Base-by-base conservation (phyloP, 768 basidiomycete genomes). In the Obba rivulosa region DNA sequence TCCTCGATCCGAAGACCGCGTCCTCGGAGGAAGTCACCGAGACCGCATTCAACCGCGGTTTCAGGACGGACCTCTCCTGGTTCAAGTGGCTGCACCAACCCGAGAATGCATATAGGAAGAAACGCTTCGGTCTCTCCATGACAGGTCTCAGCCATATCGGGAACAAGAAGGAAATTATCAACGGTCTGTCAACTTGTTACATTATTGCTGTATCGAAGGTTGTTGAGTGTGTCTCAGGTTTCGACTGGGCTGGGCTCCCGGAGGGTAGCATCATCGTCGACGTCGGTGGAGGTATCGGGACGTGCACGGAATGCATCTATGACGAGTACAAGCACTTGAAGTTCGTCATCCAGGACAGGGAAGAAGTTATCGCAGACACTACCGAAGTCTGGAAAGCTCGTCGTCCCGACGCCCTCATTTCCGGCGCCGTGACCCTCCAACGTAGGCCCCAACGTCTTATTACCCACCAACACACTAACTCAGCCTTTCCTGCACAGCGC, bases 271-370 rank as follows among this genome's bases (percentile, higher is more conserved):
- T 58, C 7, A 46, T 69, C 23, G 60, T 68, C 23, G 68, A 68
- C 44, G 62, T 68, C 11, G 66, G 66, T 2, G 64, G 64, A 2
- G 66, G 65, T 2, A 48, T 66, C 16, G 67, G 67, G 14, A 43
- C 53, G 11, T 50, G 52, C 8, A 47, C 59, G 1, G 37, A 66
- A 20, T 45, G 49, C 2, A 50, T 69, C 11, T 58, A 60, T 10
- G 25, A 54, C 23, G 44, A 28, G 0, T 39, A 55, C 18, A 60
- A 63, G 0, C 44, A 63, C 3, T 41, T 67, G 41, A 58, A 57
- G 22, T 42, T 63, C 43, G 41, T 66, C 25, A 45, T 69, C 9
- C 66, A 69, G 35, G 68, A 69, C 49, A 60, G 55, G 4, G 39
- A 46, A 4, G 31, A 53, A 28, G 61, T 63, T 20, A 56, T 66